Conservation (phyloP, 768 basidiomycete genomes). For the Leucogyrophana mollusca region DNA sequence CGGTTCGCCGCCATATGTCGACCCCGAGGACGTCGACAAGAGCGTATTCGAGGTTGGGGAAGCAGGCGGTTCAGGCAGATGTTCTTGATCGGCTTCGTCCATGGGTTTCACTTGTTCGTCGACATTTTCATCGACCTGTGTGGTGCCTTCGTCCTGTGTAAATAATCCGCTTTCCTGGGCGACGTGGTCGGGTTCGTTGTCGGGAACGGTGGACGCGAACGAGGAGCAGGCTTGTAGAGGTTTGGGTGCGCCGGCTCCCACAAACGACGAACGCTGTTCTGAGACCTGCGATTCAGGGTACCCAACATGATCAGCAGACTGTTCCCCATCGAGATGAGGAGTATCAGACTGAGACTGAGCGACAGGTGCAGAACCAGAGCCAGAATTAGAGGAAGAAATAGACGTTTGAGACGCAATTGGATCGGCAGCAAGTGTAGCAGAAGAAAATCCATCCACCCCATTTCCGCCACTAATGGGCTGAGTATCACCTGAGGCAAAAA, state of each 20-base stretch:
- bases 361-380: conserved; percentile 40
- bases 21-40: conserved; percentile 29
- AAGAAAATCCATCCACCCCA: conserved; percentile 17
- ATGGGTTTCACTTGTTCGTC: conserved; percentile 14
- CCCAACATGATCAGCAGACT: conserved; percentile 47
- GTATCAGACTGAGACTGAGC: conserved; percentile 37
- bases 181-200: conserved; percentile 32
- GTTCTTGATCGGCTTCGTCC: conserved; percentile 35
- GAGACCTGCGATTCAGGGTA: conserved; percentile 44
- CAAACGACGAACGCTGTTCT: conserved; percentile 12
- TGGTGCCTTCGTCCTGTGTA: conserved; percentile 20
- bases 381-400: conserved; percentile 41
- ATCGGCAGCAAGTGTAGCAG: conserved; percentile 16
- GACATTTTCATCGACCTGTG: conserved; percentile 15
- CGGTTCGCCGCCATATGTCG: conserved; percentile 43
- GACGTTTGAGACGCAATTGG: conserved; percentile 12
- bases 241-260: conserved; percentile 12
- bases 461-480: conserved; percentile 18
- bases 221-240: conserved; percentile 44
- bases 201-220: conserved; percentile 50
- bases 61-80: conserved; percentile 58
- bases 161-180: conserved; percentile 29
- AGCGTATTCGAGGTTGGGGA: conserved; percentile 55
- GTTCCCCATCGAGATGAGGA: conserved; percentile 41
- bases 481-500: conserved; percentile 17